Percentiles rank a stretch among this genome's conserved stretches.
Evolutionary conservation across 352 stramenopile genomes (phyloP).

Genomic region (Phytophthora citricola): DNA sequence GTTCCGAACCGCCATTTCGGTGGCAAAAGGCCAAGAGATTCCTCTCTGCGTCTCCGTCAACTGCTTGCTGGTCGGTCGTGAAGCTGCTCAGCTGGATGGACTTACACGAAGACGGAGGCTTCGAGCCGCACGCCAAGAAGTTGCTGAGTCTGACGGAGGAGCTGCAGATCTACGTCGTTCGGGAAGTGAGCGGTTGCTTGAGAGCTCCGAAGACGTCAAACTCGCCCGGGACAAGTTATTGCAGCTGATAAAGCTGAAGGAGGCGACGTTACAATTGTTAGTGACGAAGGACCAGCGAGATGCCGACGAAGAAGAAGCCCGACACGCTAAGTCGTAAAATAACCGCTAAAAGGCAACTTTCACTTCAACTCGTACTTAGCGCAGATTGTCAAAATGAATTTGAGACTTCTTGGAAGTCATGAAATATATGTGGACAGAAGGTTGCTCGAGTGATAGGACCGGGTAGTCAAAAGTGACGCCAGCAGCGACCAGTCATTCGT

Average conservation of each 20-base stretch:
- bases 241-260: conserved; percentile 59
- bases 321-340: conserved; percentile 1
- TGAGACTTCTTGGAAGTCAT: neutral
- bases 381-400: neutral
- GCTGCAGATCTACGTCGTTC: conserved; percentile 54
- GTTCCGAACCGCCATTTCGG: conserved; percentile 42
- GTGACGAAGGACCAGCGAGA: conserved; percentile 58
- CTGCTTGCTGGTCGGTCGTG: conserved; percentile 50
- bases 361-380: conserved; percentile 11
- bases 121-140: conserved; percentile 46
- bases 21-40: conserved; percentile 46
- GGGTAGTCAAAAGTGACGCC: conserved; percentile 17
- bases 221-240: conserved; percentile 46
- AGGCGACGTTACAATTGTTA: conserved; percentile 69
- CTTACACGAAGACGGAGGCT: conserved; percentile 57
- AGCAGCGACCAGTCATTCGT: conserved; percentile 37
- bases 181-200: conserved; percentile 38
- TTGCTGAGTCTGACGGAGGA: conserved; percentile 56
- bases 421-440: conserved; percentile 23
- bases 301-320: conserved; percentile 30
- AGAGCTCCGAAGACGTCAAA: conserved; percentile 39
- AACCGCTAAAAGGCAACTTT: conserved; percentile 14
- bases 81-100: conserved; percentile 65
- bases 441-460: conserved; percentile 21
- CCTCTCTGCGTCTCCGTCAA: conserved; percentile 33